Conservation (phyloP, 352 stramenopile genomes). For the Phytophthora sp. region DNA sequence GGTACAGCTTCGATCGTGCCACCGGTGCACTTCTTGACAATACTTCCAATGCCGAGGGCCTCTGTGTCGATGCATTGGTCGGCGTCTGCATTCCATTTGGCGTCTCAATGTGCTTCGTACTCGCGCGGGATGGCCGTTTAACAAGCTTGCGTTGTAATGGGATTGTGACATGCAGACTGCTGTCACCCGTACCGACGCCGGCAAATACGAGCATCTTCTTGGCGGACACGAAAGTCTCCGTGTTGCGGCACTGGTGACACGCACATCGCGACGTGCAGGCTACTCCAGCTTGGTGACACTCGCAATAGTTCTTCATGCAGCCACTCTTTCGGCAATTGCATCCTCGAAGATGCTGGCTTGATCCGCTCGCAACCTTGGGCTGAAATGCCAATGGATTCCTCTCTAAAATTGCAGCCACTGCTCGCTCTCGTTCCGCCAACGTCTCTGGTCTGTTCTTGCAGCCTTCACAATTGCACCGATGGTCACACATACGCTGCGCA, state of each 20-base stretch:
- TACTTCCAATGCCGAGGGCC: conserved; percentile 50
- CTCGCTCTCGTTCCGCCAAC: conserved; percentile 65
- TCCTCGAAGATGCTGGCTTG: conserved; percentile 89
- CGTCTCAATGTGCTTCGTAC: not conserved
- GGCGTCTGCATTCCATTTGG: conserved; percentile 25
- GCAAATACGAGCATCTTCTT: conserved; percentile 78
- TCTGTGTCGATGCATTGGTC: conserved; percentile 31
- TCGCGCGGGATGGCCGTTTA: conserved; percentile 20
- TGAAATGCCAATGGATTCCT: conserved; percentile 95
- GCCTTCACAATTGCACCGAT: conserved; percentile 80
- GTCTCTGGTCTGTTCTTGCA: conserved; percentile 79
- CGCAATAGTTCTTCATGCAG: conserved; percentile 98
- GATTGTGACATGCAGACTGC: conserved; percentile 7
- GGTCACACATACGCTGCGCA: conserved; percentile 68
- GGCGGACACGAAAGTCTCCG: conserved; percentile 65
- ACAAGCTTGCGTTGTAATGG: conserved; percentile 34
- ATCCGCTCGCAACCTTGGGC: conserved; percentile 91
- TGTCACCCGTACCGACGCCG: conserved; percentile 26
- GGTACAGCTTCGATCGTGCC: conserved; percentile 22
- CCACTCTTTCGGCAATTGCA: conserved; percentile 96
- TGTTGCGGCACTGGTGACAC: conserved; percentile 82
- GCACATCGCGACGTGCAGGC: conserved; percentile 84
- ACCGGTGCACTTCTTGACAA: conserved; percentile 63
- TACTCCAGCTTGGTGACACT: conserved; percentile 94
- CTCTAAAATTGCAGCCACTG: conserved; percentile 90